phyloP scores from a whole-genome alignment of 352 stramenopile species.

The Phytophthora nicotianae region DNA sequence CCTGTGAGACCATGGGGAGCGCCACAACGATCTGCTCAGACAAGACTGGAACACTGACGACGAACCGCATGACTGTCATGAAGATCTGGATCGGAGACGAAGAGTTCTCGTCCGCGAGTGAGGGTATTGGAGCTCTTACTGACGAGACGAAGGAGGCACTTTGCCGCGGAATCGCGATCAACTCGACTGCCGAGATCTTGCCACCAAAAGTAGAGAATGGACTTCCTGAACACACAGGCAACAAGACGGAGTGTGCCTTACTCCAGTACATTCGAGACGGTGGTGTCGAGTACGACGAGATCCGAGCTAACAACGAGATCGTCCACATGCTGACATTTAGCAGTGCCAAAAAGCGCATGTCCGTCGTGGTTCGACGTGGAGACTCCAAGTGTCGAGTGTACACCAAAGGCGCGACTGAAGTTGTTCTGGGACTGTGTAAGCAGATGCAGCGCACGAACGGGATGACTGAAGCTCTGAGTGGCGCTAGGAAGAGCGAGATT shows the following conservation, averaged over 20 bases:
- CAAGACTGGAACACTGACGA: conserved; percentile 96
- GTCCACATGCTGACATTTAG: conserved; percentile 65
- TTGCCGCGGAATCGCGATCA: conserved; percentile 45
- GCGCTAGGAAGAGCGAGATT: conserved; percentile 38
- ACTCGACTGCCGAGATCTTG: conserved; percentile 62
- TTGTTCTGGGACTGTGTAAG: conserved; percentile 53
- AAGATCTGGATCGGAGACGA: conserved; percentile 60
- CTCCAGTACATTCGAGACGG: conserved; percentile 54
- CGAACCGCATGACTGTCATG: conserved; percentile 96
- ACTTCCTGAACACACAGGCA: conserved; percentile 57
- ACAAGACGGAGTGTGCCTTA: conserved; percentile 67
- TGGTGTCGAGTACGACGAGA: conserved; percentile 43
- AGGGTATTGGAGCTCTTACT: conserved; percentile 25
- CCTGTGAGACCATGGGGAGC: conserved; percentile 91
- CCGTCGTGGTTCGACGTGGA: conserved; percentile 47
- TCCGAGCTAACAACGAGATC: conserved; percentile 37
- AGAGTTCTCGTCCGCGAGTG: conserved; percentile 42
- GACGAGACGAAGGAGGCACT: conserved; percentile 38
- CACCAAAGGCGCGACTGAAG: conserved; percentile 63
- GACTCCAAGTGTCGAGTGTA: conserved; percentile 46
- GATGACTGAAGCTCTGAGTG: conserved; percentile 27
- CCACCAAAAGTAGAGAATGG: conserved; percentile 47
- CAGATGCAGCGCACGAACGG: conserved; percentile 42
- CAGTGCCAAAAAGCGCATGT: conserved; percentile 70
- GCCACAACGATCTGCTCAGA: conserved; percentile 94